phyloP scores from a whole-genome alignment of 108 stramenopile species.

The Schizochytrium sp. region DNA sequence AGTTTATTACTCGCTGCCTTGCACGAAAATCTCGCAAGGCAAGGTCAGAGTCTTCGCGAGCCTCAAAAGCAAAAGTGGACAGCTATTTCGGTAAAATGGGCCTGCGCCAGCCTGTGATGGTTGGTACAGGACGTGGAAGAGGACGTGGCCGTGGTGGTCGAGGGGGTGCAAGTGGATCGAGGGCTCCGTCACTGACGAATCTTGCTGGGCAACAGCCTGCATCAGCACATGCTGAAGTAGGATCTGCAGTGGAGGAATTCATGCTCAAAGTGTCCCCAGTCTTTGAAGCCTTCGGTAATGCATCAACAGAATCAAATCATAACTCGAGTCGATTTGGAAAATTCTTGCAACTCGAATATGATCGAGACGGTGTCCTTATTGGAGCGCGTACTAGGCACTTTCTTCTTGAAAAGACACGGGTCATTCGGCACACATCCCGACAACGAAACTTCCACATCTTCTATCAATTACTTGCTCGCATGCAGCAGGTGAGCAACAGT shows the following conservation, averaged over 20 bases:
- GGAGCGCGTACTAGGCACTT: conserved; percentile 81
- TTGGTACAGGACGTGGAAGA: neutral
- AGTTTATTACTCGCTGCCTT: conserved; percentile 92
- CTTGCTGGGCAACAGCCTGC: neutral
- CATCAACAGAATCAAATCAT: conserved; percentile 78
- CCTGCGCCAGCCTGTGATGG: neutral
- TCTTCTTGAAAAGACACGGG: conserved; percentile 91
- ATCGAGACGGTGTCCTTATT: conserved; percentile 63
- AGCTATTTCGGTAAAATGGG: conserved; percentile 54
- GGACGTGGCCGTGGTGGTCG: neutral
- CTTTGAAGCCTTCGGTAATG: conserved; percentile 80
- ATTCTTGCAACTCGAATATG: conserved; percentile 78
- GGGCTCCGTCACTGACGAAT: neutral
- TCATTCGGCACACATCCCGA: conserved; percentile 82
- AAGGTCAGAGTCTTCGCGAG: neutral
- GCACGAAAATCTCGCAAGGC: conserved; percentile 69
- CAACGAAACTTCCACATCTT: conserved; percentile 96
- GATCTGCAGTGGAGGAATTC: conserved; percentile 17
- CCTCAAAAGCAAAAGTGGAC: conserved; percentile 31
- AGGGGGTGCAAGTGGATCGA: neutral
- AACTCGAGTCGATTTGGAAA: conserved; percentile 81
- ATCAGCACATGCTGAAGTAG: neutral
- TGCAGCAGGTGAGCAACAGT: neutral
- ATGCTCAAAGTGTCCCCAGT: conserved; percentile 74
- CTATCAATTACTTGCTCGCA: conserved; percentile 82